Percentiles rank a stretch among this genome's conserved stretches.
Conservation (phyloP, 2,329 filamentous ascomycete species). For the Xylariaceae sp. region DNA sequence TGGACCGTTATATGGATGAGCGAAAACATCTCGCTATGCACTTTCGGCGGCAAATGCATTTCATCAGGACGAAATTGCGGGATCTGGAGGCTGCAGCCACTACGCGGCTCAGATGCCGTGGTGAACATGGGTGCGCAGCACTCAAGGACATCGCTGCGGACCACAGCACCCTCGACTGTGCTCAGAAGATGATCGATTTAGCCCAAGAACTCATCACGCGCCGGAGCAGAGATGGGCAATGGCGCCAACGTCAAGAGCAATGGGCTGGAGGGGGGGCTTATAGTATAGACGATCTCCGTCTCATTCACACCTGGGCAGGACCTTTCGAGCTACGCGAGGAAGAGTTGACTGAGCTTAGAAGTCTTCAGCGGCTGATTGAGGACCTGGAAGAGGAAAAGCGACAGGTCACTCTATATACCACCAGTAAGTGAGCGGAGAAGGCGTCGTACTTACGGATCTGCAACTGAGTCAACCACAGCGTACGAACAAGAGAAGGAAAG, state of each 20-base stretch:
- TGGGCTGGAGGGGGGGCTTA: conserved; percentile 20
- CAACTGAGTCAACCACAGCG: conserved; percentile 14
- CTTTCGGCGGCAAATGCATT: conserved; percentile 38
- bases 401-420: conserved; percentile 33
- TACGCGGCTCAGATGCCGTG: conserved; percentile 20
- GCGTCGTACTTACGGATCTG: too few species aligned
- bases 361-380: conserved; percentile 35
- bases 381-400: conserved; percentile 34
- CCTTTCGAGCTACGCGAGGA: conserved; percentile 37
- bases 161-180: conserved; percentile 27
- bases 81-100: conserved; percentile 19
- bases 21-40: conserved; percentile 45
- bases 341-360: conserved; percentile 30
- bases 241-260: conserved; percentile 24
- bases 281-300: conserved; percentile 28
- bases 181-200: conserved; percentile 22
- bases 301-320: conserved; percentile 39
- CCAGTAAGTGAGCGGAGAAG: conserved; percentile 31
- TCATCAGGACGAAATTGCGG: conserved; percentile 24
- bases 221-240: conserved; percentile 26
- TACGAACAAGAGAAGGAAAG: conserved; percentile 17
- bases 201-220: conserved; percentile 22
- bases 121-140: conserved; percentile 20
- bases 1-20: conserved; percentile 50
- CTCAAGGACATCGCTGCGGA: conserved; percentile 20